These are phyloP conservation scores for Exophiala viscosa DNA, from an alignment of 2,329 filamentous ascomycete genomes.

Conservation along the genomic window DNA sequence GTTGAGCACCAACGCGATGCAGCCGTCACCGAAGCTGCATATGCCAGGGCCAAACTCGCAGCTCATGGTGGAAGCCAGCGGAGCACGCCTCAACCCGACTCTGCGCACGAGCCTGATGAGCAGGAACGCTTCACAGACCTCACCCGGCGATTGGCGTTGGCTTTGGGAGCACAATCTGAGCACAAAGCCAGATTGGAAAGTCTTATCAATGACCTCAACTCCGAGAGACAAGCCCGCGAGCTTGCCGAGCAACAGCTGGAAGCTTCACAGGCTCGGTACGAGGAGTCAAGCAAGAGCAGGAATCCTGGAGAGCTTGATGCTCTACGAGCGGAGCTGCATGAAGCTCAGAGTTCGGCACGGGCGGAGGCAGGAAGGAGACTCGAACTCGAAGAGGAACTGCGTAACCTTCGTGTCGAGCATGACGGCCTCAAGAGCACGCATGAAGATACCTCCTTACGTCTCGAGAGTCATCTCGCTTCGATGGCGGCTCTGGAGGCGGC, in stretches of 20 bases:
- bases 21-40: slow-evolving; percentile 91
- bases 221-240: slow-evolving; percentile 75
- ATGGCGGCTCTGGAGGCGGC: slow-evolving; percentile 74
- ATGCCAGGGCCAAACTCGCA: slow-evolving; percentile 87
- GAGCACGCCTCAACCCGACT: slow-evolving; percentile 58
- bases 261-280: slow-evolving; percentile 76
- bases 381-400: slow-evolving; percentile 70
- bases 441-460: slow-evolving; percentile 62
- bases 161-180: slow-evolving; percentile 73
- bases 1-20: slow-evolving; percentile 91
- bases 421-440: slow-evolving; percentile 68
- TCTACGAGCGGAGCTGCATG: slow-evolving; percentile 78
- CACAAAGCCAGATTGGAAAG: slow-evolving; percentile 73
- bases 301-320: slow-evolving; percentile 81
- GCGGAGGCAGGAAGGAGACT: slow-evolving; percentile 75
- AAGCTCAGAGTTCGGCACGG: slow-evolving; percentile 70
- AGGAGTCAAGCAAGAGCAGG: slow-evolving; percentile 78
- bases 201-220: slow-evolving; percentile 66
- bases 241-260: slow-evolving; percentile 84
- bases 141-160: slow-evolving; percentile 74
- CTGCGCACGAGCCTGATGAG: slow-evolving; percentile 55
- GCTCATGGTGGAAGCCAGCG: slow-evolving; percentile 60
- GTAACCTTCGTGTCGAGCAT: slow-evolving; percentile 81
- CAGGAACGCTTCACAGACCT: slow-evolving; percentile 70
- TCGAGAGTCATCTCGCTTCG: slow-evolving; percentile 66